Percentiles rank a stretch among this genome's conserved stretches.
Conservation (phyloP, 257 asterid genomes). For the Jasminum sambac region DNA sequence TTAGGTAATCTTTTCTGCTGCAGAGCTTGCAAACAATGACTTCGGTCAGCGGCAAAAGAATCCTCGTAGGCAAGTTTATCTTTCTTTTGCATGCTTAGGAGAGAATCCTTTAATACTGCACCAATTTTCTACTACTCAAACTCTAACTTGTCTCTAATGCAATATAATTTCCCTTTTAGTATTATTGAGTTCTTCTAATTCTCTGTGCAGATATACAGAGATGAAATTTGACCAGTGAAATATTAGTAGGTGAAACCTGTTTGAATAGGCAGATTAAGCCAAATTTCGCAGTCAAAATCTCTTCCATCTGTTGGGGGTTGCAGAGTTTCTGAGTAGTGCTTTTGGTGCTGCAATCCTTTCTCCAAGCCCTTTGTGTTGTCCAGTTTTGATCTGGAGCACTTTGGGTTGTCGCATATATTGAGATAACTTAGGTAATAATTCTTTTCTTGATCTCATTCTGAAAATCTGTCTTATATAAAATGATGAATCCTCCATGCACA, state of each 20-base stretch:
- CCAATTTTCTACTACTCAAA: neutral
- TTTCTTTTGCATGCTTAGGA: neutral
- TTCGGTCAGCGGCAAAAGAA: constrained; percentile 83
- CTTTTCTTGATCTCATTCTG: neutral
- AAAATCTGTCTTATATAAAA: neutral
- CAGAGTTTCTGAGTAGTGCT: constrained; percentile 55
- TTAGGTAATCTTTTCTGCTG: constrained; percentile 10
- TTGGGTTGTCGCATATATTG: constrained; percentile 71
- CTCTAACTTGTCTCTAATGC: neutral
- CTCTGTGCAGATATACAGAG: constrained; percentile 77
- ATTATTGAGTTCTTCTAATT: neutral
- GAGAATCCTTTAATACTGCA: neutral
- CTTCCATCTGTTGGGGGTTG: constrained; percentile 56
- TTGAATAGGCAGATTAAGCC: constrained; percentile 50
- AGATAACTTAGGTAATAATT: constrained; percentile 54
- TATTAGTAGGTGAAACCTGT: constrained; percentile 34
- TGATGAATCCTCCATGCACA: neutral
- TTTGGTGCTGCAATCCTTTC: constrained; percentile 61
- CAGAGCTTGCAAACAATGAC: constrained; percentile 70
- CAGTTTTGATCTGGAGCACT: constrained; percentile 65
- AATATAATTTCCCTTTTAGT: neutral
- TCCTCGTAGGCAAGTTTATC: constrained; percentile 69
- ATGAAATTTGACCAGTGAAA: constrained; percentile 88
- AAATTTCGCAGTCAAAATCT: constrained; percentile 34
- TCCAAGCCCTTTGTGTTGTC: constrained; percentile 62